Conservation (phyloP, 257 asterid genomes). For the Cruciata laevipes region DNA sequence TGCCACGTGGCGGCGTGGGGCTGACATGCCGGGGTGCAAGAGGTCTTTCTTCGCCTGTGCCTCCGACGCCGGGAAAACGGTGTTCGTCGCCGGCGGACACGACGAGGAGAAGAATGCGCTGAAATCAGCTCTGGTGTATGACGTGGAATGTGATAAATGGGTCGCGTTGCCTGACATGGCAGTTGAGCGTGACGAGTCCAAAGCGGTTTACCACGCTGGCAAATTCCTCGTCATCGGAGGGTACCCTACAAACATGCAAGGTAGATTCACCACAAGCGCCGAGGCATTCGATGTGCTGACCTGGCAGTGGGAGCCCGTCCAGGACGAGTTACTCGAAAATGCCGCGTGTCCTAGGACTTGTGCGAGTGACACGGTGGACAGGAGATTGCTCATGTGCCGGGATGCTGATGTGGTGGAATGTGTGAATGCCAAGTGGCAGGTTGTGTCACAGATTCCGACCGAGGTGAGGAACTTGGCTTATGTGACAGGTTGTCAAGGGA, state of each 20-base stretch:
- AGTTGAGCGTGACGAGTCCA: conserved; percentile 59
- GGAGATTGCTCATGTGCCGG: conserved; percentile 24
- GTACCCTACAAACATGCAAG: conserved; percentile 50
- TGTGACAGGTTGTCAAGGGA: conserved; percentile 47
- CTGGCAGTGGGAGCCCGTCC: conserved; percentile 42
- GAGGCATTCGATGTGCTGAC: conserved; percentile 45
- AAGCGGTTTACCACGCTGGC: conserved; percentile 39
- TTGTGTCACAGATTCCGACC: conserved; percentile 23
- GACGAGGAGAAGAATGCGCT: conserved; percentile 59
- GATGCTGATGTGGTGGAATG: conserved; percentile 25
- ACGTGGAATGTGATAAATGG: conserved; percentile 48
- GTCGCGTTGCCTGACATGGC: conserved; percentile 51
- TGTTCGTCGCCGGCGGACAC: conserved; percentile 78
- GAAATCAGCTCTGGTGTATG: conserved; percentile 55
- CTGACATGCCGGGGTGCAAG: conserved; percentile 55
- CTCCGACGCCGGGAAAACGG: conserved; percentile 39
- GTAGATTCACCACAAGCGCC: conserved; percentile 36
- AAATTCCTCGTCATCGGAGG: conserved; percentile 69
- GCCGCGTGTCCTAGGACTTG: conserved; percentile 45
- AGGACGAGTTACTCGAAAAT: conserved; percentile 27
- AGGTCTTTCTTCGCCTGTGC: conserved; percentile 66
- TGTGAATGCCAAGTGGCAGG: conserved; percentile 36
- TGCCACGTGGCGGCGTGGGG: conserved; percentile 63
- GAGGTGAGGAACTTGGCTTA: conserved; percentile 24
- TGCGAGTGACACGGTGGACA: conserved; percentile 25